Evolutionary conservation across 495 filamentous ascomycete genomes (phyloP).

Genomic region (Penicillium diatomitis): DNA sequence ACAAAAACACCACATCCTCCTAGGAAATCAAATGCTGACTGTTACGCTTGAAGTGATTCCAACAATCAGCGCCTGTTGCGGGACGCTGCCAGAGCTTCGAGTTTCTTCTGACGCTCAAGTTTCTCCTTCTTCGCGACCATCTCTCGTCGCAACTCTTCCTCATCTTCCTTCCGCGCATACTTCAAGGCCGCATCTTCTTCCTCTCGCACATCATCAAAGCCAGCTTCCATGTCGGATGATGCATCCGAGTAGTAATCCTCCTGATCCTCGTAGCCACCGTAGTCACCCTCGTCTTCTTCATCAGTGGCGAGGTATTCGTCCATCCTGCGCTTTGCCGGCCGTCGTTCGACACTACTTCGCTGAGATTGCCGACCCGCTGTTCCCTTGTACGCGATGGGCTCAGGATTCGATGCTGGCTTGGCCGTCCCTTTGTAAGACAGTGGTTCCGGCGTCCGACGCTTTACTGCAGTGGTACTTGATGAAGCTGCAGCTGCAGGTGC

Average conservation of each 20-base stretch:
- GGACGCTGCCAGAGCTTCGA: constrained; percentile 34
- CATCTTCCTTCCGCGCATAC: constrained; percentile 49
- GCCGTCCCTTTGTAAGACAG: constrained; percentile 45
- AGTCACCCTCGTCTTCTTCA: constrained; percentile 38
- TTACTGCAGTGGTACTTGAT: constrained; percentile 12
- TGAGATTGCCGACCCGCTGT: constrained; percentile 33
- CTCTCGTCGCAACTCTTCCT: constrained; percentile 46
- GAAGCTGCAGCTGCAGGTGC: constrained; percentile 11
- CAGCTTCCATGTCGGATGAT: constrained; percentile 60
- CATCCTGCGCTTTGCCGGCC: constrained; percentile 24
- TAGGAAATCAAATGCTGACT: constrained; percentile 7
- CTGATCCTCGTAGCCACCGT: constrained; percentile 29
- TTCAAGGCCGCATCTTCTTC: constrained; percentile 46
- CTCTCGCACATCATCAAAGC: constrained; percentile 46
- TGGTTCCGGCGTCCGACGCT: constrained; percentile 23
- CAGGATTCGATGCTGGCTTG: constrained; percentile 27
- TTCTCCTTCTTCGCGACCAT: constrained; percentile 47
- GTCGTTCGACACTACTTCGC: constrained; percentile 25
- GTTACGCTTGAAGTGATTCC: not conserved
- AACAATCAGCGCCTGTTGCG: constrained; percentile 21
- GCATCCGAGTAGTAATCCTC: constrained; percentile 48
- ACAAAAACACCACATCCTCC: constrained; percentile 5
- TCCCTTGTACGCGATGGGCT: constrained; percentile 46
- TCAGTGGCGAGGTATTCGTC: constrained; percentile 42
- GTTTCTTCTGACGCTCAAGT: constrained; percentile 43